These are phyloP conservation scores for Harringtonia lauricola DNA, from an alignment of 2,329 filamentous ascomycete species.

Conservation along the genomic window DNA sequence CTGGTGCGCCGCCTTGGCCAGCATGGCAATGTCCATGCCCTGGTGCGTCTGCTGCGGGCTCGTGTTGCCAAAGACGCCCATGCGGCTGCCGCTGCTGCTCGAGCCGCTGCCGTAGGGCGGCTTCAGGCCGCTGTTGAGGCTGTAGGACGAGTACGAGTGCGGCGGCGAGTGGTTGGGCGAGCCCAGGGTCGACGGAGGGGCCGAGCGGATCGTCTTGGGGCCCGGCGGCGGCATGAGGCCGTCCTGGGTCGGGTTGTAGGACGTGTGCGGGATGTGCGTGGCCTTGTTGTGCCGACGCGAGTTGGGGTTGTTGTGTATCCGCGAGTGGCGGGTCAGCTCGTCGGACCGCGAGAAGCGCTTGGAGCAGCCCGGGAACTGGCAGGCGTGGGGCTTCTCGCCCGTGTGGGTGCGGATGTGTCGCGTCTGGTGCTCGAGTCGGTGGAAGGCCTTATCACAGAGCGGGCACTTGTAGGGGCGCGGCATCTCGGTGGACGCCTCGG, in stretches of 20 bases:
- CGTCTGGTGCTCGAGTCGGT: constrained; percentile 89
- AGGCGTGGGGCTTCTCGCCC: constrained; percentile 86
- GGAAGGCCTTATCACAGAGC: constrained; percentile 96
- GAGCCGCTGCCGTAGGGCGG: constrained; percentile 33
- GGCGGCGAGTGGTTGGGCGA: constrained; percentile 97
- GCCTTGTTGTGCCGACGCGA: constrained; percentile 85
- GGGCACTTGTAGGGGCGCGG: constrained; percentile 97
- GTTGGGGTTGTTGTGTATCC: constrained; percentile 99
- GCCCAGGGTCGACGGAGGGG: constrained; percentile 71
- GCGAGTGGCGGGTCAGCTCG: constrained; percentile 89
- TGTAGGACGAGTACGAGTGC: constrained; percentile 73
- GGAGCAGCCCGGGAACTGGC: constrained; percentile 88
- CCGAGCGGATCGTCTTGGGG: constrained; percentile 76
- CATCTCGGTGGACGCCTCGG: constrained; percentile 55
- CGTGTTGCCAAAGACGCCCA: constrained; percentile 12
- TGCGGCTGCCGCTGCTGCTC: constrained; percentile 19
- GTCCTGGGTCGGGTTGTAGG: constrained; percentile 35
- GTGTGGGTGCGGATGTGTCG: constrained; percentile 75
- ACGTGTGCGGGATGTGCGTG: constrained; percentile 31
- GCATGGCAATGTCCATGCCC: constrained; percentile 44
- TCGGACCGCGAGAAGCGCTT: constrained; percentile 96
- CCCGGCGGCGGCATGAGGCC: constrained; percentile 70
- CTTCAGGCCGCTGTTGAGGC: constrained; percentile 30
- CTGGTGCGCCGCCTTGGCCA: constrained; percentile 50
- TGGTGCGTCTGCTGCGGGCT: constrained; percentile 23